These are phyloP conservation scores for Ustilago sp. DNA, from an alignment of 1,284 basidiomycete species.

Conservation along the genomic window DNA sequence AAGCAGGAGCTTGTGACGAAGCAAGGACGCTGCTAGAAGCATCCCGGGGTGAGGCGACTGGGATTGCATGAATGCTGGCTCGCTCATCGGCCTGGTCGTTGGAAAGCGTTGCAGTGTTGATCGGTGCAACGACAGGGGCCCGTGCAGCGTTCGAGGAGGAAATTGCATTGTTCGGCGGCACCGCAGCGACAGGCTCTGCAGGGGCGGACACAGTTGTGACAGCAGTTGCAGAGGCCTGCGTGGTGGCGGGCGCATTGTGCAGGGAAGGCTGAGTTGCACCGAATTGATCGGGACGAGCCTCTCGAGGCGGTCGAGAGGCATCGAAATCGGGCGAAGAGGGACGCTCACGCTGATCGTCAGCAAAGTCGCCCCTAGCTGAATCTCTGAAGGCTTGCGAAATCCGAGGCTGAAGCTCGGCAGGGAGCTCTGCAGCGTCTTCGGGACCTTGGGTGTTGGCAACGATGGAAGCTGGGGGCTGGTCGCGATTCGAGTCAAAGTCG, in stretches of 20 bases:
- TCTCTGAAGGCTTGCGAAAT: constrained; percentile 33
- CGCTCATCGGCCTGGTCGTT: constrained; percentile 17
- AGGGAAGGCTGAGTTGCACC: constrained; percentile 5
- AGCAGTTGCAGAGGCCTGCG: constrained; percentile 13
- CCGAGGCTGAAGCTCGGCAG: constrained; percentile 15
- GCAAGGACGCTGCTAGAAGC: constrained; percentile 7
- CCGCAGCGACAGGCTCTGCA: constrained; percentile 20
- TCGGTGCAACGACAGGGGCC: constrained; percentile 15
- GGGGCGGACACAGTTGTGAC: constrained; percentile 18
- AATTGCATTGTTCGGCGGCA: constrained; percentile 19
- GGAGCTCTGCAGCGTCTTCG: constrained; percentile 10
- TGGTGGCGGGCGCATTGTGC: constrained; percentile 6
- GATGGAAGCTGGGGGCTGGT: constrained; percentile 10
- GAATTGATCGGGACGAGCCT: constrained; percentile 18
- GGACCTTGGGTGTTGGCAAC: constrained; percentile 1
- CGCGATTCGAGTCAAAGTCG: constrained; percentile 37
- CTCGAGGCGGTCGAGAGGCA: constrained; percentile 20
- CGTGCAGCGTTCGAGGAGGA: constrained; percentile 15
- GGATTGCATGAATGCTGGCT: constrained; percentile 14
- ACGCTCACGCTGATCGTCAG: constrained; percentile 11
- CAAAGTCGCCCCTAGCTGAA: constrained; percentile 18
- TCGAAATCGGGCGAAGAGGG: constrained; percentile 27
- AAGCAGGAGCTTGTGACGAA: not conserved
- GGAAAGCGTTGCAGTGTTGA: not conserved
- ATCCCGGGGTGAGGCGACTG: not conserved